A percentile compares a stretch with the other conserved stretches of the same genome.
Conservation (phyloP, 176 grass and related monocot genomes). For the Melocanna baccifera region DNA sequence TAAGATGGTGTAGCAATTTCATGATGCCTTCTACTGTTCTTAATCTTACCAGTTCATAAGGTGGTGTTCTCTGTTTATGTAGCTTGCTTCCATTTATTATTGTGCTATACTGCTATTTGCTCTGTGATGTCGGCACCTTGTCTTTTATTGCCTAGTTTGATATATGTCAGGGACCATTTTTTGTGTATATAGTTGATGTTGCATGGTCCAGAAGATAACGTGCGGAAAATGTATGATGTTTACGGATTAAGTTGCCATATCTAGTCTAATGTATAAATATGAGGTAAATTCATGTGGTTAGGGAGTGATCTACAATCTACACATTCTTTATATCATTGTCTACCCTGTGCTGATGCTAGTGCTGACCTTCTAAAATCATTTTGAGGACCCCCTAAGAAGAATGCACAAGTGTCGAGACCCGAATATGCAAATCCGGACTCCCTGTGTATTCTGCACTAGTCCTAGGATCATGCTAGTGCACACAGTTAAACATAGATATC, state of each 20-base stretch:
- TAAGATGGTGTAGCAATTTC: background rate
- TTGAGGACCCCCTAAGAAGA: background rate
- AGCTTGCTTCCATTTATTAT: constrained; percentile 8
- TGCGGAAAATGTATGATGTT: background rate
- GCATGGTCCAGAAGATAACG: background rate
- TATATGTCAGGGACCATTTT: background rate
- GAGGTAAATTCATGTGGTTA: background rate
- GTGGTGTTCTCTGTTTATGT: background rate
- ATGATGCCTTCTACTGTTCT: background rate
- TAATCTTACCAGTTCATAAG: background rate
- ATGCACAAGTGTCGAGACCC: background rate
- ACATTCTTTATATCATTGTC: background rate
- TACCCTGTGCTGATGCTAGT: background rate
- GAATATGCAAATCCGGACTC: too few species aligned
- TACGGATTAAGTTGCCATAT: background rate
- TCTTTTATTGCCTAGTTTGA: background rate
- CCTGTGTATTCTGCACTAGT: too few species aligned
- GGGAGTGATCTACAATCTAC: background rate
- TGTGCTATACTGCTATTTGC: background rate
- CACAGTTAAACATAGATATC: too few species aligned
- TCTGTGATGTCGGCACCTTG: background rate
- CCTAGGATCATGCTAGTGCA: too few species aligned
- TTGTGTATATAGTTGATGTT: background rate
- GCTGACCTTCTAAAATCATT: background rate
- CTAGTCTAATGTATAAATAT: background rate